A percentile compares a stretch with the other conserved stretches of the same genome.
These are phyloP conservation scores for Immersiporthe knoxdaviesiana DNA, from an alignment of 2,329 filamentous ascomycete species.

Conservation along the genomic window DNA sequence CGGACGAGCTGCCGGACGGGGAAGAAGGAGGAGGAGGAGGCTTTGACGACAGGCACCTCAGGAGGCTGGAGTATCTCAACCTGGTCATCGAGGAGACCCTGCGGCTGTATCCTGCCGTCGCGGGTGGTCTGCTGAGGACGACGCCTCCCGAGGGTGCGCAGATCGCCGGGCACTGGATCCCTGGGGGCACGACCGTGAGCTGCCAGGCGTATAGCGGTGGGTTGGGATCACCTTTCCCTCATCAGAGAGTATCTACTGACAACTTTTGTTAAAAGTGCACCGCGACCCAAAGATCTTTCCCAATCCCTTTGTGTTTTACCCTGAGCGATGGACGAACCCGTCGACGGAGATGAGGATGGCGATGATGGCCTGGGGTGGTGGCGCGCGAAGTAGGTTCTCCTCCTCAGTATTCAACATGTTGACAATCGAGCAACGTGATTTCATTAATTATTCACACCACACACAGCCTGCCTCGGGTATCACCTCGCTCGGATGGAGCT, in stretches of 20 bases:
- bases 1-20: slow-evolving; percentile 37
- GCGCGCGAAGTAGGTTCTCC: slow-evolving; percentile 33
- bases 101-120: slow-evolving; percentile 47
- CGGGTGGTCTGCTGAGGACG: slow-evolving; percentile 43
- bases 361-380: slow-evolving; percentile 37
- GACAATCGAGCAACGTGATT: neutral
- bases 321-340: slow-evolving; percentile 42
- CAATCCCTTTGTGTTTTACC: slow-evolving; percentile 42
- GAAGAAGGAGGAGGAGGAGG: too few relatives aligned
- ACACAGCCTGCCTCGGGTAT: slow-evolving; percentile 53
- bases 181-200: slow-evolving; percentile 44
- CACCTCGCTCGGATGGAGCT: slow-evolving; percentile 59
- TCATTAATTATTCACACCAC: neutral
- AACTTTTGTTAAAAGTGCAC: slow-evolving; percentile 40
- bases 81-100: slow-evolving; percentile 50
- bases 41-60: slow-evolving; percentile 40
- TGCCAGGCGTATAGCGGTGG: slow-evolving; percentile 47
- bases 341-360: slow-evolving; percentile 37
- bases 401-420: neutral
- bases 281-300: slow-evolving; percentile 45
- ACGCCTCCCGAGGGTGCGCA: slow-evolving; percentile 45
- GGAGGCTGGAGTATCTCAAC: slow-evolving; percentile 45
- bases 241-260: too few relatives aligned
- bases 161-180: slow-evolving; percentile 45
- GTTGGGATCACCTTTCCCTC: neutral